Conservation (phyloP, 2,329 filamentous ascomycete genomes). For the Monosporascus sp. region DNA sequence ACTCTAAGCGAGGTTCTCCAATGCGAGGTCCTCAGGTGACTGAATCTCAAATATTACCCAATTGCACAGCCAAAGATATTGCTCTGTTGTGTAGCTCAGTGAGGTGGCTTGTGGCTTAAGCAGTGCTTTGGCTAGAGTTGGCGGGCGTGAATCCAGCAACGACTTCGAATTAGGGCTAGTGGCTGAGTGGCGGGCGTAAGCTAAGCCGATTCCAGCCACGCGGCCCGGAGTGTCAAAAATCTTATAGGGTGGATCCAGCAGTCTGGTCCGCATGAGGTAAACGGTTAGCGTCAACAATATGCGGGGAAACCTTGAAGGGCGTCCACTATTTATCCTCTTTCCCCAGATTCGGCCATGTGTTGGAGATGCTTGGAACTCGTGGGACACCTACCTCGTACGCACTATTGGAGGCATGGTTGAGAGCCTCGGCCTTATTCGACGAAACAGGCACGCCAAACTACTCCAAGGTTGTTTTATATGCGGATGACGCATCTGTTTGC, state of each 20-base stretch:
- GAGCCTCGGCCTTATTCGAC: background rate
- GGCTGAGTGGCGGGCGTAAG: background rate
- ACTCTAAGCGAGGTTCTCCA: too few species aligned
- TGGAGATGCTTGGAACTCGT: too few species aligned
- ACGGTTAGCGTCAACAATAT: background rate
- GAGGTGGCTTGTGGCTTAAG: too few species aligned
- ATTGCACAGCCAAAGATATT: too few species aligned
- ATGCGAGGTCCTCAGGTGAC: too few species aligned
- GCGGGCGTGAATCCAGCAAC: too few species aligned
- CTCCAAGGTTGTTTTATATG: background rate
- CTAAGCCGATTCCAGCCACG: background rate
- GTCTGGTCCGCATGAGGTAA: background rate
- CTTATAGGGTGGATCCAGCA: background rate
- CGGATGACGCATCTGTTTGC: background rate
- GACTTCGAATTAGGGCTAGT: too few species aligned
- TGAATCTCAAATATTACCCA: too few species aligned
- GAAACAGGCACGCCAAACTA: background rate
- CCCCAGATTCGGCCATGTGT: background rate
- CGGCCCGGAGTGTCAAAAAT: background rate
- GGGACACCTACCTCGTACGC: too few species aligned
- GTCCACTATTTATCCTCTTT: background rate
- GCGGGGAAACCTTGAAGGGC: background rate
- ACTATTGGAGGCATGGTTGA: too few species aligned
- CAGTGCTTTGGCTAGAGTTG: too few species aligned
- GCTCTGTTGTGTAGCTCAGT: too few species aligned